phyloP scores from a whole-genome alignment of 2,329 filamentous ascomycete genomes.

The Neofusicoccum sp. region DNA sequence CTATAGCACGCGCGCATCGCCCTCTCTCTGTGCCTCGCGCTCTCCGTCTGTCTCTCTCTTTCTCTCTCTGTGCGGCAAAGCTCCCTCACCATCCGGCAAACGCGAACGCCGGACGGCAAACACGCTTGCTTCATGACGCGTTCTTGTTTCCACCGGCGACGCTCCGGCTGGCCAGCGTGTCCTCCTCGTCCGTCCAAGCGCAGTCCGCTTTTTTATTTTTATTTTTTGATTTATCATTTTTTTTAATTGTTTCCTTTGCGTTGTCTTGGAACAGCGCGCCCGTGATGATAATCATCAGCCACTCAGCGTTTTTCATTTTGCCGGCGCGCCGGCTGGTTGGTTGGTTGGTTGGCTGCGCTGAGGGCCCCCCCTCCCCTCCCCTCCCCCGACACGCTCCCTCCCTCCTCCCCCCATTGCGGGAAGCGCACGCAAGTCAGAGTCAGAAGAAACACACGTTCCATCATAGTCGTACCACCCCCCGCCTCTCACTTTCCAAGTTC shows the following conservation, averaged over 20 bases:
- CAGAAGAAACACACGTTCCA: constrained; percentile 3
- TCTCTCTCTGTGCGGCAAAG: too few relatives aligned
- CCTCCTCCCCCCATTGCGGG: too few relatives aligned
- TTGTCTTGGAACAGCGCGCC: not conserved
- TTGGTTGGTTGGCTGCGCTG: not conserved
- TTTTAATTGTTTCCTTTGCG: not conserved
- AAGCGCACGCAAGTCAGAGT: too few relatives aligned
- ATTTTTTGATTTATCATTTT: not conserved
- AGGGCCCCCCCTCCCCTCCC: too few relatives aligned
- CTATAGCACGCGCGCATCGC: constrained; percentile 1
- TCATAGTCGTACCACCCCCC: constrained; percentile 10
- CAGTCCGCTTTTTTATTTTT: not conserved
- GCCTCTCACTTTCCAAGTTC: not conserved
- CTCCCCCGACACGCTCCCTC: too few relatives aligned
- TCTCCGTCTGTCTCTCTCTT: too few relatives aligned
- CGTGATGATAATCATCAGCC: too few relatives aligned
- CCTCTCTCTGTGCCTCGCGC: not conserved
- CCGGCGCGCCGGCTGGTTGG: not conserved
- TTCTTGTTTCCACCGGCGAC: not conserved
- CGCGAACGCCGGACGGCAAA: not conserved
- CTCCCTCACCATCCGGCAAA: not conserved
- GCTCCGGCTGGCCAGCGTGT: not conserved
- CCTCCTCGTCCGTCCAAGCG: not conserved
- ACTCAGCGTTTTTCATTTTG: constrained; percentile 1
- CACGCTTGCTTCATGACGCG: not conserved